Conservation (phyloP, 73 alveolate genomes). For the Paramecium biaurelia region DNA sequence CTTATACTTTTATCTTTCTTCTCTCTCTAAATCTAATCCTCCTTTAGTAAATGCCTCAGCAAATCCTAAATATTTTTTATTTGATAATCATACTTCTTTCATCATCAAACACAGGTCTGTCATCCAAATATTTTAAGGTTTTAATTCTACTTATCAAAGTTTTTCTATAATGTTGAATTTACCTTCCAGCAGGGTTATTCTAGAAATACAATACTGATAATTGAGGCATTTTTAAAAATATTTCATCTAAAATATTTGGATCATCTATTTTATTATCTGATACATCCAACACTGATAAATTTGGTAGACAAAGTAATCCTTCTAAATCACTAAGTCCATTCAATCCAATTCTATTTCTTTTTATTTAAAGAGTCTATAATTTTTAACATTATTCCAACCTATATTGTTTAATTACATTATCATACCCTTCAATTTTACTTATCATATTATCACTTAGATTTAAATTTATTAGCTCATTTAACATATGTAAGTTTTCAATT, state of each 20-base stretch:
- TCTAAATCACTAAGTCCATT: slow-evolving; percentile 77
- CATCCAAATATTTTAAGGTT: slow-evolving; percentile 89
- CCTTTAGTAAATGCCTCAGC: slow-evolving; percentile 98
- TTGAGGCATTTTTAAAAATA: slow-evolving; percentile 86
- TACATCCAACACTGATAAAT: slow-evolving; percentile 89
- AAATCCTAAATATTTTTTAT: slow-evolving; percentile 55
- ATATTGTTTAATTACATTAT: not conserved
- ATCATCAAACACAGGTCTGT: slow-evolving; percentile 91
- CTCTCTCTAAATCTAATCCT: slow-evolving; percentile 94
- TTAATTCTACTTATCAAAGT: slow-evolving; percentile 84
- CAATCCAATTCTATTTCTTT: slow-evolving; percentile 91
- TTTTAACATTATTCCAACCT: slow-evolving; percentile 52
- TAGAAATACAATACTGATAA: slow-evolving; percentile 91
- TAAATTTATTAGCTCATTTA: slow-evolving; percentile 75
- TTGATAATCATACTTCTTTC: slow-evolving; percentile 67
- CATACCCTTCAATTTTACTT: slow-evolving; percentile 74
- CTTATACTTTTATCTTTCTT: slow-evolving; percentile 87
- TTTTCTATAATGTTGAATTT: slow-evolving; percentile 92
- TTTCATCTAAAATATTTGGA: slow-evolving; percentile 64
- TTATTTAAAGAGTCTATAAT: slow-evolving; percentile 79
- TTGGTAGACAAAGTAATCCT: slow-evolving; percentile 82
- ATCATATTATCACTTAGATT: slow-evolving; percentile 93
- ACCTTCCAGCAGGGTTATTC: slow-evolving; percentile 89
- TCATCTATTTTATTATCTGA: slow-evolving; percentile 92
- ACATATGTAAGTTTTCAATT: slow-evolving; percentile 83